A percentile compares a stretch with the other conserved stretches of the same genome.
phyloP scores from a whole-genome alignment of 2,329 filamentous ascomycete genomes.

The Teratosphaeria pseudoeucalypti region DNA sequence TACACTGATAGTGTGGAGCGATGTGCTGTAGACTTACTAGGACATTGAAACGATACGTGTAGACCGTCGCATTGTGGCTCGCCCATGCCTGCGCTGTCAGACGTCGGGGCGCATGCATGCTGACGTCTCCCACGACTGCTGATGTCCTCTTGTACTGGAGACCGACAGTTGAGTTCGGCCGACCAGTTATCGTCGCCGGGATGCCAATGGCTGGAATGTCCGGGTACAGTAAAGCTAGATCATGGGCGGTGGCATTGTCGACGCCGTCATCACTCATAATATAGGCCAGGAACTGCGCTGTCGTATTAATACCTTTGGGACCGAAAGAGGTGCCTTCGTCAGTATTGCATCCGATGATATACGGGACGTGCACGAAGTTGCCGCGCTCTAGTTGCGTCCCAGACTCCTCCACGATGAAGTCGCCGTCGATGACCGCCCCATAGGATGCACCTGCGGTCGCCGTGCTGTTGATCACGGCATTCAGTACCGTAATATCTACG shows the following conservation, averaged over 20 bases:
- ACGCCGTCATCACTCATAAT: conserved; percentile 12
- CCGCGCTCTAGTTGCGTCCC: conserved; percentile 12
- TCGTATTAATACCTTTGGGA: conserved; percentile 15
- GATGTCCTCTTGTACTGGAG: conserved; percentile 14
- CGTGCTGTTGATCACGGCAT: conserved; percentile 13
- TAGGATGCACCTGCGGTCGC: conserved; percentile 7
- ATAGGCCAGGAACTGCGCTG: conserved; percentile 12
- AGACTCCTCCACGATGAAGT: conserved; percentile 14
- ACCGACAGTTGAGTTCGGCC: conserved; percentile 10
- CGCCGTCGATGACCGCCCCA: conserved; percentile 15
- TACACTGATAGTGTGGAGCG: neutral
- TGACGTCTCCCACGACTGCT: conserved; percentile 14
- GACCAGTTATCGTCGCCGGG: conserved; percentile 28
- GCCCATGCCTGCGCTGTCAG: conserved; percentile 13
- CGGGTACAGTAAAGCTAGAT: conserved; percentile 25
- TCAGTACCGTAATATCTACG: conserved; percentile 11
- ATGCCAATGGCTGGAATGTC: conserved; percentile 20
- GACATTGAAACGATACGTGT: conserved; percentile 35
- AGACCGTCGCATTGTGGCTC: conserved; percentile 15
- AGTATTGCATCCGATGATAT: conserved; percentile 18
- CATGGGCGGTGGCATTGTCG: conserved; percentile 24
- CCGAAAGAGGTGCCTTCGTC: conserved; percentile 19
- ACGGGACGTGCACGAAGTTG: conserved; percentile 18
- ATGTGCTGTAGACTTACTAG: conserved; percentile 8
- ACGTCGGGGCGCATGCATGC: conserved; percentile 10